Evolutionary conservation across 768 basidiomycete genomes (phyloP), one percentile per base, ranked within the genome.

Genomic region (Hericium alpestre): DNA sequence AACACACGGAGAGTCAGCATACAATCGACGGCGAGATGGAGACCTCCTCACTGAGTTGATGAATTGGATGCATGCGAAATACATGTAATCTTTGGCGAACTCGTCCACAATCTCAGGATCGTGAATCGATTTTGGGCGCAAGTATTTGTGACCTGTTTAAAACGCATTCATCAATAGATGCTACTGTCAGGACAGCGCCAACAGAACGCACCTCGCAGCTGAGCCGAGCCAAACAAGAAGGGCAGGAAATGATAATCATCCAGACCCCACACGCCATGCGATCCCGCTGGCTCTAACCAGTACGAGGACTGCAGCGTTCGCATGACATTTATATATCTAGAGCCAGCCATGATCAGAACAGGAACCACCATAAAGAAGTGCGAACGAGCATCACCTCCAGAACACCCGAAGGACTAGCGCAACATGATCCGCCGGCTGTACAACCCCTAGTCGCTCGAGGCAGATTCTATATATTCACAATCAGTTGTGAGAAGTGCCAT

Each of bases 251-350:
- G 93, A 65, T 97, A 99, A 65, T 97, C 93, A 64, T 96, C 93
- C 56, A 98, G 73, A 1, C 95, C 95, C 90, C 94, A 98, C 0
- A 97, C 95, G 0, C 95, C 95, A 67, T 98, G 95, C 1, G 96
- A 98, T n/a, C 95, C 94, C 7, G 95, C 95, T 3, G 95, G 94
- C 68, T 99, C 95, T 0, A 97, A 81, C 93, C 94, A 97, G 67
- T 99, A 99, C 2, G 86, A 83, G 3, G 90, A 93, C 63, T 98
- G 94, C 1, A 99, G 76, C 11, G 82, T 65, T 0, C 96, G 83
- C 90, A 91, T 91, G 51, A 87, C 79, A 52, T 82, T 71, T 37
- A 92, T 80, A 64, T 92, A 94, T 63, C 79, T 80, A 51, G 10
- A 37, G 8, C 20, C 3, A 1, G 51, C 6, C 13, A 18, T 38